These are phyloP conservation scores for Basipetospora sp. DNA, from an alignment of 2,329 filamentous ascomycete genomes.

Conservation along the genomic window DNA sequence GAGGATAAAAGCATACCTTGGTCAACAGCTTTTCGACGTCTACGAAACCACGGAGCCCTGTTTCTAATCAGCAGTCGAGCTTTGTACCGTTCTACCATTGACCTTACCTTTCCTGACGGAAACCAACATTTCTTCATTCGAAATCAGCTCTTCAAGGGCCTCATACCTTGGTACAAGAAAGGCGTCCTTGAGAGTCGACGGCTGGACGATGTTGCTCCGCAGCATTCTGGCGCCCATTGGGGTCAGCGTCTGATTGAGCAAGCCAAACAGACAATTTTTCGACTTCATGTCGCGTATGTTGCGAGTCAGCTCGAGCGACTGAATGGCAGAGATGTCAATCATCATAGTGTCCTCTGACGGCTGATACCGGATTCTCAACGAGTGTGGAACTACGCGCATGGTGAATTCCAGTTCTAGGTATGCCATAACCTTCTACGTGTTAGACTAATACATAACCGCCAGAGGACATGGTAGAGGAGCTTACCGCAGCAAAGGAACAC, in stretches of 20 bases:
- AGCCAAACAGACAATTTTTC: conserved; percentile 66
- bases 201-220: conserved; percentile 75
- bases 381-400: conserved; percentile 59
- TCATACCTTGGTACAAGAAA: conserved; percentile 63
- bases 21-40: conserved; percentile 73
- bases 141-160: conserved; percentile 67
- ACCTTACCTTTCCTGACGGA: conserved; percentile 51
- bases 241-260: conserved; percentile 73
- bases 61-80: not conserved
- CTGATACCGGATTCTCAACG: conserved; percentile 72
- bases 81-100: not conserved
- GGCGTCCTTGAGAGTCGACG: conserved; percentile 52
- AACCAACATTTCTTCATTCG: conserved; percentile 73
- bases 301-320: conserved; percentile 77
- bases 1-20: conserved; percentile 31
- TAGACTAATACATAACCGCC: not conserved
- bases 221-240: conserved; percentile 79
- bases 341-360: conserved; percentile 88
- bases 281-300: conserved; percentile 68
- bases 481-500: conserved; percentile 72
- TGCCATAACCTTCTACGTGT: conserved; percentile 50
- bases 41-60: conserved; percentile 35
- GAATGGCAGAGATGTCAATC: conserved; percentile 79
- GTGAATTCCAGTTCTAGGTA: conserved; percentile 60
- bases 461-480: conserved; percentile 15